Conservation (phyloP, 2,329 filamentous ascomycete species). For the Aspergillus viridinutans region DNA sequence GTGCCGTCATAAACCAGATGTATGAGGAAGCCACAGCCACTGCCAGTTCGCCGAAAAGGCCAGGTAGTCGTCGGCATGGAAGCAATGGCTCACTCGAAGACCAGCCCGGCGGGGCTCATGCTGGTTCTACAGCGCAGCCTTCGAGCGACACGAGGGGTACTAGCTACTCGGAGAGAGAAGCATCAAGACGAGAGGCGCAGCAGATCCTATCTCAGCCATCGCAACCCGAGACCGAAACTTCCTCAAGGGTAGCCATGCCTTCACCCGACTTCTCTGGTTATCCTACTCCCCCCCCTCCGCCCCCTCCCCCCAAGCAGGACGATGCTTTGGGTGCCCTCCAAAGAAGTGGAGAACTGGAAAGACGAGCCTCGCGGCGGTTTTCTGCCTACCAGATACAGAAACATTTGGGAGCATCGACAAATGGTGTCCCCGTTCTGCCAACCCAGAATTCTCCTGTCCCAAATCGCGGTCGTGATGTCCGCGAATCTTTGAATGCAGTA, state of each 20-base stretch:
- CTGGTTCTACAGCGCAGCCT: conserved; percentile 25
- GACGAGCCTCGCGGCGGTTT: conserved; percentile 86
- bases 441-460: conserved; percentile 52
- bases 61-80: conserved; percentile 31
- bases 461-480: conserved; percentile 69
- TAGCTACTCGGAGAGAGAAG: conserved; percentile 37
- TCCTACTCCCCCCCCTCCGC: conserved; percentile 71
- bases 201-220: conserved; percentile 54
- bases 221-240: conserved; percentile 59
- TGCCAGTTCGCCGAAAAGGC: conserved; percentile 30
- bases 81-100: conserved; percentile 39
- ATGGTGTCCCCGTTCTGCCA: conserved; percentile 81
- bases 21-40: conserved; percentile 36
- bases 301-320: conserved; percentile 76
- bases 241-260: conserved; percentile 24
- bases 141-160: conserved; percentile 21
- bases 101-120: conserved; percentile 22
- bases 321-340: conserved; percentile 89
- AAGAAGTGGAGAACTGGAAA: conserved; percentile 84
- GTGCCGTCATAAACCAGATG: conserved; percentile 44
- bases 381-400: conserved; percentile 97
- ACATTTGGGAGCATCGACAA: conserved; percentile 74
- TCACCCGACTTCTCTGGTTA: conserved; percentile 33
- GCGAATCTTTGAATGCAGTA: conserved; percentile 77
- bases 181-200: conserved; percentile 37